Base-by-base conservation (phyloP, 2,329 filamentous ascomycete species). In the Phymatotrichopsis omnivora region DNA sequence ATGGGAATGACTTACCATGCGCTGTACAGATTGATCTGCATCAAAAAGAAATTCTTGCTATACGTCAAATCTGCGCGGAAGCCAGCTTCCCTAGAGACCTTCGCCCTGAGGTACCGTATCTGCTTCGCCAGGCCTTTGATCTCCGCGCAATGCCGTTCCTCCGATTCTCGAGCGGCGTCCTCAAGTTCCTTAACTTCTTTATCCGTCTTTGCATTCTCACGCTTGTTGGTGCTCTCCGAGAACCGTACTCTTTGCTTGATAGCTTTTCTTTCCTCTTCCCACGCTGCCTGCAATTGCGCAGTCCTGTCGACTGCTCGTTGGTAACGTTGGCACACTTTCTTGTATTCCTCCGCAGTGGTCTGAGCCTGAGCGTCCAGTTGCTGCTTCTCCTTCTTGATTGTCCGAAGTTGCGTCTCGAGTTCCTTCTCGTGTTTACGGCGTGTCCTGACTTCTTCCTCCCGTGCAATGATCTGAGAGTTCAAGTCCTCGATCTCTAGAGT, bases 91-190 rank as follows among this genome's bases (percentile, higher is more conserved):
- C 91, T 75, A 61, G 76, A 73, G 67, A 82, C 83, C 41, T 81
- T 77, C 2, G 85, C 84, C 58, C 86, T 78, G 62, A 96, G 76
- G 78, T 84, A 96, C 59, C 86, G 76, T 62, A 96, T 89, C 65
- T 96, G 87, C 66, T 91, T 82, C 42, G 77, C 75, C 60, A 96
- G 72, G 14, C 89, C 89, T 56, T 79, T 76, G 42, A 95, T 68
- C 65, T 93, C 84, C 63, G 78, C 79, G 58, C 72, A 68, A 62
- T 91, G 84, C 33, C 74, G 70, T 55, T 75, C 76, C 58, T 85
- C 78, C 34, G 80, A 77, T 45, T 76, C 72, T 36, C 76, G 70
- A 36, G 78, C 70, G 44, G 74, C 69, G 22, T 69, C 65, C 46
- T 67, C 63, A 24, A 59, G 53, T 35, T 53, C 44, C 40, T 50